Evolutionary conservation across 2,329 filamentous ascomycete genomes (phyloP).

Genomic region (Trichothecium roseum): DNA sequence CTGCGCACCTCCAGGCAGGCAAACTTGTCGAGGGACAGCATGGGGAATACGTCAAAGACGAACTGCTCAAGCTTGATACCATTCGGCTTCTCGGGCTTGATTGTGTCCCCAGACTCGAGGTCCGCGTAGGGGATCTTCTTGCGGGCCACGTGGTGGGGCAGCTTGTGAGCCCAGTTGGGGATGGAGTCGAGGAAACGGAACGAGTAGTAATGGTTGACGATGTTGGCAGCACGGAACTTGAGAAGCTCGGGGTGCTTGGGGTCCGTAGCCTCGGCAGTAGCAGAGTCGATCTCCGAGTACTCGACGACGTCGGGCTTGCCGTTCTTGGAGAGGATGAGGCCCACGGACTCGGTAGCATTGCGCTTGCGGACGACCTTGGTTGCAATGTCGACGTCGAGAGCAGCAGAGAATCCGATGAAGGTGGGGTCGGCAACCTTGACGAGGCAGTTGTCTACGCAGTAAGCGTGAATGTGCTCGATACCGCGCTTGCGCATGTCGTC

Average conservation of each 20-base stretch:
- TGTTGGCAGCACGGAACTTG: constrained; percentile 96
- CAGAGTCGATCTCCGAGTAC: constrained; percentile 91
- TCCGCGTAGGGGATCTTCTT: constrained; percentile 96
- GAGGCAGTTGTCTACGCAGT: constrained; percentile 99
- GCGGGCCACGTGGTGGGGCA: constrained; percentile 90
- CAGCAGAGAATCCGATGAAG: constrained; percentile 88
- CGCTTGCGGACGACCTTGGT: constrained; percentile 99
- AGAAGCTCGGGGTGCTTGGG: constrained; percentile 69
- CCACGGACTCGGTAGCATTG: constrained; percentile 89
- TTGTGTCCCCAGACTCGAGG: constrained; percentile 61
- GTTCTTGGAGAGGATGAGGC: constrained; percentile 89
- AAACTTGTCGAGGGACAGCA: constrained; percentile 78
- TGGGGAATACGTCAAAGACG: constrained; percentile 95
- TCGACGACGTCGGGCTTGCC: constrained; percentile 95
- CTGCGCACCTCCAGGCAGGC: constrained; percentile 92
- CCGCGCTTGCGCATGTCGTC: constrained; percentile 82
- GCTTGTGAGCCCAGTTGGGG: constrained; percentile 71
- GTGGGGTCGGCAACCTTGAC: constrained; percentile 95
- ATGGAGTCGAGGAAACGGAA: constrained; percentile 87
- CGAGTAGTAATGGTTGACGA: constrained; percentile 99
- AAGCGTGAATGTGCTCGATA: constrained; percentile 90
- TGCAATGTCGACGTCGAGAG: constrained; percentile 84
- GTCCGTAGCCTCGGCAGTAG: constrained; percentile 83
- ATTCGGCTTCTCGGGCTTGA: constrained; percentile 92
- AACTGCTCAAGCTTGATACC: constrained; percentile 99